These are phyloP conservation scores for Cylindrodendrum hubeiense DNA, from an alignment of 2,329 filamentous ascomycete genomes.

Conservation along the genomic window DNA sequence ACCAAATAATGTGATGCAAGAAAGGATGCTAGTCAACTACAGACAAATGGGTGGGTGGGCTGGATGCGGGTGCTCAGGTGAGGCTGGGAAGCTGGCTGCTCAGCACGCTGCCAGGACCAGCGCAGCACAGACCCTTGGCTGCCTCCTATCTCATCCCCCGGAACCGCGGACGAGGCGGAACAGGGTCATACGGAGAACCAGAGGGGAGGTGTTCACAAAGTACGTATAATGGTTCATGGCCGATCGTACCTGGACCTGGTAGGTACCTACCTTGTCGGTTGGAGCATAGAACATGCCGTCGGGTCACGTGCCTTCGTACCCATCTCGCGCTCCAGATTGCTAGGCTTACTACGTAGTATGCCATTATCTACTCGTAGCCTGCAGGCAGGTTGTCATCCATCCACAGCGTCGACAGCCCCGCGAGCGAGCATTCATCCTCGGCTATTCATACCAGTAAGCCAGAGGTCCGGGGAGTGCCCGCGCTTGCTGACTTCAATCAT, in stretches of 20 bases:
- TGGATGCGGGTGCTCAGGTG: neutral
- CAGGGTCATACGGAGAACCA: neutral
- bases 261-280: neutral
- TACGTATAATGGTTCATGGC: too few relatives aligned
- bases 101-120: neutral
- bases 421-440: constrained; percentile 2
- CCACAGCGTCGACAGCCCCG: neutral
- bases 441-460: neutral
- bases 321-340: neutral
- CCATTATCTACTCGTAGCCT: neutral
- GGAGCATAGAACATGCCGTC: too few relatives aligned
- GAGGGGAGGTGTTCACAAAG: constrained; percentile 11
- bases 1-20: too few relatives aligned
- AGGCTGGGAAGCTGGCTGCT: constrained; percentile 5
- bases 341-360: too few relatives aligned
- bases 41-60: neutral
- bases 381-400: too few relatives aligned
- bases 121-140: neutral
- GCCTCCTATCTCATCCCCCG: neutral
- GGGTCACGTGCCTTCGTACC: neutral
- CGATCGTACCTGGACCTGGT: too few relatives aligned
- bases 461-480: neutral
- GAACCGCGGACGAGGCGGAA: neutral
- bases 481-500: constrained; percentile 9
- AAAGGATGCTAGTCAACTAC: neutral